Evolutionary conservation across 805 yeast genomes (phyloP).

Genomic region (Yarrowia sp.): DNA sequence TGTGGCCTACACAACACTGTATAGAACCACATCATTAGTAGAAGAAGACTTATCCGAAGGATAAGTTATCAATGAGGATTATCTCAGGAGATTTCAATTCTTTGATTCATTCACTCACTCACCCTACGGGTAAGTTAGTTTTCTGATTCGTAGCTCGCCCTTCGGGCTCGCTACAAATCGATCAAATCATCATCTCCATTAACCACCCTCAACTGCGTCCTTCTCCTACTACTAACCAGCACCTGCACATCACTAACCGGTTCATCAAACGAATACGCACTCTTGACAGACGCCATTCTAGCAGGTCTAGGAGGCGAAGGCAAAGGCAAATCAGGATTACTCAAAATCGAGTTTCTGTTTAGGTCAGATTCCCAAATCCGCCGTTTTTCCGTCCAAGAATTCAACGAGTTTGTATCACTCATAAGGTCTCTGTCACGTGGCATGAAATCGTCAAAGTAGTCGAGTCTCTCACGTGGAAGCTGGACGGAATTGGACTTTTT

Average conservation of each 20-base stretch:
- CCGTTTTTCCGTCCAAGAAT: constrained; percentile 24
- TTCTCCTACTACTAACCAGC: constrained; percentile 14
- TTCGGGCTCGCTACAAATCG: too few relatives aligned
- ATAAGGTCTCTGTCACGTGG: neutral
- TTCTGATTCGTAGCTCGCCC: too few relatives aligned
- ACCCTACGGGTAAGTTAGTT: too few relatives aligned
- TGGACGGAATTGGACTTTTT: neutral
- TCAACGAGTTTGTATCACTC: constrained; percentile 14
- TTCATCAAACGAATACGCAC: neutral
- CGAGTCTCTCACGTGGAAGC: constrained; percentile 4
- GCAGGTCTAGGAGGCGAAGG: neutral
- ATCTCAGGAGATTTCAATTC: too few relatives aligned
- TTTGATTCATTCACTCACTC: too few relatives aligned
- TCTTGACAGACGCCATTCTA: neutral
- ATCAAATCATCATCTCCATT: constrained; percentile 18
- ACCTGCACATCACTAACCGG: constrained; percentile 19
- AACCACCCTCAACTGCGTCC: constrained; percentile 15
- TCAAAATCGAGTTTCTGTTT: constrained; percentile 17
- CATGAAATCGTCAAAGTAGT: constrained; percentile 19
- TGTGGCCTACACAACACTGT: too few relatives aligned
- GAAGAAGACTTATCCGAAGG: too few relatives aligned
- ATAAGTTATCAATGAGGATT: too few relatives aligned
- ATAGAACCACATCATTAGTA: too few relatives aligned
- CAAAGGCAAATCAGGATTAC: neutral
- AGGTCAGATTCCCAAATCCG: neutral